Conservation (phyloP, 106 monocot species). For the Agapanthus africanus region DNA sequence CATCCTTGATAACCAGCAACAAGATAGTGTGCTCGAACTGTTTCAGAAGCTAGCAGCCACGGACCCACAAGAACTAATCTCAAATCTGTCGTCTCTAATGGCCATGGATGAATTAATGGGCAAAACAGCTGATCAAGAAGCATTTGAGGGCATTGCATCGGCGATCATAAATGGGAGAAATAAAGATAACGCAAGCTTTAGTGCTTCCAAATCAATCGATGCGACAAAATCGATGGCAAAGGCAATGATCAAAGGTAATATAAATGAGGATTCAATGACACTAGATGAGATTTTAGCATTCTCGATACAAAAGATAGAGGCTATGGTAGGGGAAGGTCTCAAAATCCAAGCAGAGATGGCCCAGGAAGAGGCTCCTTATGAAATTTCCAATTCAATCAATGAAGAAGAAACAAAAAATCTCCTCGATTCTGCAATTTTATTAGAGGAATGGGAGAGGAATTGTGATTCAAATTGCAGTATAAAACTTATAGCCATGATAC, state of each 20-base stretch:
- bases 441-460: conserved; percentile 31
- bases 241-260: conserved; percentile 37
- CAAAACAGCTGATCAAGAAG: no score
- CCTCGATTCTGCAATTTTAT: conserved; percentile 21
- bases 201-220: conserved; percentile 36
- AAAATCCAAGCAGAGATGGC: conserved; percentile 60
- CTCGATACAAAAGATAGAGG: conserved; percentile 47
- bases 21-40: conserved; percentile 47
- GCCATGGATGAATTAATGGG: conserved; percentile 63
- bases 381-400: conserved; percentile 21
- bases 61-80: conserved; percentile 32
- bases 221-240: conserved; percentile 35
- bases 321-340: conserved; percentile 64
- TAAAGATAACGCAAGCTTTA: conserved; percentile 60
- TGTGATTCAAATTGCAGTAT: not conserved
- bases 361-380: conserved; percentile 62
- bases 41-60: conserved; percentile 53
- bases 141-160: no score
- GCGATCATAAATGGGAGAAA: no score
- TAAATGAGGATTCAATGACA: conserved; percentile 24
- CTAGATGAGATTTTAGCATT: conserved; percentile 45
- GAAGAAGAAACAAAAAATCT: conserved; percentile 2
- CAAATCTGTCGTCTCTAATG: conserved; percentile 20
- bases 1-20: conserved; percentile 26
- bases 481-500: conserved; percentile 29